These are phyloP conservation scores for Euphorbia lathyris DNA, from an alignment of 345 rosid genomes.

Conservation along the genomic window DNA sequence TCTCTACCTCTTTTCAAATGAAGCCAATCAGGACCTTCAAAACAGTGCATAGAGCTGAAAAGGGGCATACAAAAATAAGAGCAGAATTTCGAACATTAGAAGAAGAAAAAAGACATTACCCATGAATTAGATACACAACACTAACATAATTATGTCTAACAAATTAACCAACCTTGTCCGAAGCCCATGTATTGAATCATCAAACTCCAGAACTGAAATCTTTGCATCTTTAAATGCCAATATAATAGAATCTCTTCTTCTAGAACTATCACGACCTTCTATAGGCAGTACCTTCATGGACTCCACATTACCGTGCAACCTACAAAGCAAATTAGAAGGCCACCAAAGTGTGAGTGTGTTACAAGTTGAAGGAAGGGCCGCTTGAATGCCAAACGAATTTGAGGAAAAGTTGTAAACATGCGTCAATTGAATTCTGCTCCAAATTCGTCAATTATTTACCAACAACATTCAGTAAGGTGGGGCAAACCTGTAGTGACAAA, in stretches of 20 bases:
- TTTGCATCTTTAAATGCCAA: constrained; percentile 79
- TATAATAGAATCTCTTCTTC: constrained; percentile 75
- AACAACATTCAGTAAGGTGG: neutral
- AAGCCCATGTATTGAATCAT: constrained; percentile 84
- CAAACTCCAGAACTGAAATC: constrained; percentile 81
- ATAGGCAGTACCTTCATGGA: constrained; percentile 66
- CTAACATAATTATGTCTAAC: neutral
- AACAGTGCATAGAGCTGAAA: constrained; percentile 97
- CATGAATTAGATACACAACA: neutral
- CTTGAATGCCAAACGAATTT: neutral
- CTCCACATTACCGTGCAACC: constrained; percentile 92
- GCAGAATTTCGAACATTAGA: neutral
- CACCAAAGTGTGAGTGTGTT: too few species aligned
- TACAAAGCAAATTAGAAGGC: constrained; percentile 13
- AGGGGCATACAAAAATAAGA: constrained; percentile 7
- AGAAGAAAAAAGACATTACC: constrained; percentile 5
- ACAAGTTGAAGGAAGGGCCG: neutral
- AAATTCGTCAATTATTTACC: neutral
- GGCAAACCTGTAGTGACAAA: constrained; percentile 74
- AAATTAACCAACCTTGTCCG: constrained; percentile 49
- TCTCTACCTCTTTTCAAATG: constrained; percentile 95
- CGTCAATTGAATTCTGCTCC: too few species aligned
- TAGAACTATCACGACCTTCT: constrained; percentile 61
- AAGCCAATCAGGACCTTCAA: constrained; percentile 95
- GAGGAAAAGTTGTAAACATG: neutral